These are phyloP conservation scores for Jamesozyma jinghongensis DNA, from an alignment of 805 yeast species.

Conservation along the genomic window DNA sequence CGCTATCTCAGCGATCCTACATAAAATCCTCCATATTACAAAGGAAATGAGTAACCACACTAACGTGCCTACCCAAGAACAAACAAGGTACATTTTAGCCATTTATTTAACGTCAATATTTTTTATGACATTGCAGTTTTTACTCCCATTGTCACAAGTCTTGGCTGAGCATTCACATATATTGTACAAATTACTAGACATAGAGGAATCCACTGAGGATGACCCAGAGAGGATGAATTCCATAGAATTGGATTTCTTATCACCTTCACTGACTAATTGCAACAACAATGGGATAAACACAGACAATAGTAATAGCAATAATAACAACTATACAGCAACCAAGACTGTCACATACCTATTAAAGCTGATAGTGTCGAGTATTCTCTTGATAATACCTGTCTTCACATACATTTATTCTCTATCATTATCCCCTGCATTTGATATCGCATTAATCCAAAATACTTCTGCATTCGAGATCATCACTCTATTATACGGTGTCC, in stretches of 20 bases:
- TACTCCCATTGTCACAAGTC: constrained; percentile 14
- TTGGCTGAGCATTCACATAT: no score
- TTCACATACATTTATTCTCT: constrained; percentile 19
- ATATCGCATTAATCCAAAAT: constrained; percentile 26
- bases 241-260: no score
- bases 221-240: not conserved
- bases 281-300: not conserved
- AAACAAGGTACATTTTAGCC: constrained; percentile 11
- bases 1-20: constrained; percentile 17
- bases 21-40: constrained; percentile 1
- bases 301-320: not conserved
- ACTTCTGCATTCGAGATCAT: constrained; percentile 28
- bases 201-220: no score
- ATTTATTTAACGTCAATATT: constrained; percentile 19
- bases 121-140: constrained; percentile 18
- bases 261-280: no score
- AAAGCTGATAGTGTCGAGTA: not conserved
- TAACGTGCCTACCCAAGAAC: constrained; percentile 3
- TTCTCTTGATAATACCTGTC: constrained; percentile 12
- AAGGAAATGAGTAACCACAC: not conserved
- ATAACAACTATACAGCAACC: no score
- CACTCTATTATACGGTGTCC: constrained; percentile 26
- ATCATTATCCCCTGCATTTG: constrained; percentile 26
- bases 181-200: not conserved
- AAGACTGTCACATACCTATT: no score